Percentiles rank a stretch among this genome's conserved stretches.
phyloP scores from a whole-genome alignment of 2,329 filamentous ascomycete species.

The Aspergillus pseudoviridinutans region DNA sequence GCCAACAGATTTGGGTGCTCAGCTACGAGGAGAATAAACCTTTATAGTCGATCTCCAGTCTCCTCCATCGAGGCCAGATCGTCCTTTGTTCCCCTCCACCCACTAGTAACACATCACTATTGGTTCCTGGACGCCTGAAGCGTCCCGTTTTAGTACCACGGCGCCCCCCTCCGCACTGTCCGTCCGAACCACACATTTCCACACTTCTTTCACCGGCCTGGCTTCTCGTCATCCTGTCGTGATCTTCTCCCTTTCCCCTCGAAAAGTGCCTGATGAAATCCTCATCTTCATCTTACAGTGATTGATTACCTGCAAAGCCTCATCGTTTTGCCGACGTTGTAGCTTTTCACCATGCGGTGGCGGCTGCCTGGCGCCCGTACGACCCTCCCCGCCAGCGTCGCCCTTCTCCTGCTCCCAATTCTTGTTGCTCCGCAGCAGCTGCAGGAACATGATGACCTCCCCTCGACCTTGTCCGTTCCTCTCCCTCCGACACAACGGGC shows the following conservation, averaged over 20 bases:
- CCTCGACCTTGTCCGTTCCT: slow-evolving; percentile 26
- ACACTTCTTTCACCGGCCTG: not conserved
- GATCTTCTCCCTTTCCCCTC: not conserved
- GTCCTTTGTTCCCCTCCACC: not conserved
- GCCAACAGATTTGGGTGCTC: not conserved
- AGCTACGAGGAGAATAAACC: not conserved
- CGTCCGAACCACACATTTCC: not conserved
- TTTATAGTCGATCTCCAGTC: not conserved
- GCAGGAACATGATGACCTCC: slow-evolving; percentile 30
- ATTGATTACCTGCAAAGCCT: not conserved
- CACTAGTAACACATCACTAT: not conserved
- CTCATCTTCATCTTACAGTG: slow-evolving; percentile 7
- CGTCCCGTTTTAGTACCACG: not conserved
- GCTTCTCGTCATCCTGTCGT: not conserved
- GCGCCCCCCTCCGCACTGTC: not conserved
- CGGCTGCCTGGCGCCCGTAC: slow-evolving; percentile 58
- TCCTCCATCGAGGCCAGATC: not conserved
- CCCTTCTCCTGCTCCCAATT: slow-evolving; percentile 56
- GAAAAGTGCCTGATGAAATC: not conserved
- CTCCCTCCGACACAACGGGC: slow-evolving; percentile 19
- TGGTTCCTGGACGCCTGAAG: not conserved
- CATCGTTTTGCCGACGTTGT: slow-evolving; percentile 26
- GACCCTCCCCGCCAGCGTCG: slow-evolving; percentile 54
- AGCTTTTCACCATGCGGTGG: slow-evolving; percentile 56
- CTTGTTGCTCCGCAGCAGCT: slow-evolving; percentile 65